These are phyloP conservation scores for Alnus glutinosa DNA, from an alignment of 306 rosid genomes.

Conservation along the genomic window DNA sequence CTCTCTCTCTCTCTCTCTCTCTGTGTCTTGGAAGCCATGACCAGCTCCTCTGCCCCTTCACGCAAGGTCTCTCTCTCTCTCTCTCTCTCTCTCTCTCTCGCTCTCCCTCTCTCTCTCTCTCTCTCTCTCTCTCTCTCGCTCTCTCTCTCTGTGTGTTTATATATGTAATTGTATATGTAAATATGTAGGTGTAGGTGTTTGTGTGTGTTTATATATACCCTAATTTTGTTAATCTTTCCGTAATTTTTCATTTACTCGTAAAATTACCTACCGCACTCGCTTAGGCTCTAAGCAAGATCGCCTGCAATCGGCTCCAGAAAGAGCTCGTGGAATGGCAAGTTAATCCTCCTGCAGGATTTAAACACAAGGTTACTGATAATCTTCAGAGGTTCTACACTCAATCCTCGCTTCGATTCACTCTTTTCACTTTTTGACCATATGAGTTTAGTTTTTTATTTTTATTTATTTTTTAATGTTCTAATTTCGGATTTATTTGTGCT, in stretches of 20 bases:
- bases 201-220: not conserved
- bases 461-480: not conserved
- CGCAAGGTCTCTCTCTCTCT: conserved; percentile 14
- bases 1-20: not conserved
- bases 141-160: no score
- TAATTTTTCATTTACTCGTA: not conserved
- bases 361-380: conserved; percentile 95
- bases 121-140: not conserved
- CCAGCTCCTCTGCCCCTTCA: conserved; percentile 16
- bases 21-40: conserved; percentile 7
- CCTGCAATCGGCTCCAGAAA: conserved; percentile 97
- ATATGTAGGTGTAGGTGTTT: not conserved
- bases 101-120: not conserved
- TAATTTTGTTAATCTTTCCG: not conserved
- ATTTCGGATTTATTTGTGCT: not conserved
- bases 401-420: not conserved
- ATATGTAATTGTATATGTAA: not conserved
- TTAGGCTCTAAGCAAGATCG: conserved; percentile 93
- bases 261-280: not conserved
- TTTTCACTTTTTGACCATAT: not conserved
- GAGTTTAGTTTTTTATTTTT: not conserved
- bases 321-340: conserved; percentile 99
- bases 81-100: not conserved
- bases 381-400: conserved; percentile 66
- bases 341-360: conserved; percentile 91